Base-by-base conservation (phyloP, 805 yeast genomes). In the Candida loeiensis region DNA sequence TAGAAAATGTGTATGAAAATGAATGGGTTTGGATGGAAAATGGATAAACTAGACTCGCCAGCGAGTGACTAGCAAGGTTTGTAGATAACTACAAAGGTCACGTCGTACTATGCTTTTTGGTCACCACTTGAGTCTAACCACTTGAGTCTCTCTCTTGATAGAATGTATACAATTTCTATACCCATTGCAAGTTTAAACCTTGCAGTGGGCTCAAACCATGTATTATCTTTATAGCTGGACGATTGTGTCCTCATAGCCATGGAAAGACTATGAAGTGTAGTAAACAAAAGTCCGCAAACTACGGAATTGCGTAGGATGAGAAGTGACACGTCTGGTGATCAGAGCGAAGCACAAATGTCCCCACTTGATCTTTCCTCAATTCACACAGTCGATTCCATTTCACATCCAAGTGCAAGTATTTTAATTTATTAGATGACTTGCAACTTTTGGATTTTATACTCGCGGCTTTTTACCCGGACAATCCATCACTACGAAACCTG, bases 141-240 rank as follows among this genome's bases (percentile, higher is more conserved):
- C n/a, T n/a, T n/a, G 7, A n/a, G n/a, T n/a, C n/a, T n/a, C n/a
- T n/a, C n/a, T 11, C 17, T 13, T 14, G 24, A 29, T 13, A n/a
- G 14, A 45, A 64, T 68, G 70, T 69, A 45, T 61, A 66, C 73
- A 67, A 62, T 65, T 59, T 63, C 65, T 68, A 69, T 69, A 68
- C 67, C 73, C 62, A 64, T 49, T 51, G 58, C 50, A 52, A 59
- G 73, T 63, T 36, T 29, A 36, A 14, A 19, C 15, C 43, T 58
- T 49, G 49, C 58, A 53, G 51, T 61, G 59, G 73, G 68, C 74
- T 69, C 74, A 69, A 69, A 68, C 73, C 66, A 66, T 68, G 73
- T 62, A 61, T 40, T 38, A 18, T 64, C 50, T 45, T 49, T 67
- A 34, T 66, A 56, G 73, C 69, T 56, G 54, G 59, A 60, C 33